Base-by-base conservation (phyloP, 768 basidiomycete species). In the Tulasnella sp. region DNA sequence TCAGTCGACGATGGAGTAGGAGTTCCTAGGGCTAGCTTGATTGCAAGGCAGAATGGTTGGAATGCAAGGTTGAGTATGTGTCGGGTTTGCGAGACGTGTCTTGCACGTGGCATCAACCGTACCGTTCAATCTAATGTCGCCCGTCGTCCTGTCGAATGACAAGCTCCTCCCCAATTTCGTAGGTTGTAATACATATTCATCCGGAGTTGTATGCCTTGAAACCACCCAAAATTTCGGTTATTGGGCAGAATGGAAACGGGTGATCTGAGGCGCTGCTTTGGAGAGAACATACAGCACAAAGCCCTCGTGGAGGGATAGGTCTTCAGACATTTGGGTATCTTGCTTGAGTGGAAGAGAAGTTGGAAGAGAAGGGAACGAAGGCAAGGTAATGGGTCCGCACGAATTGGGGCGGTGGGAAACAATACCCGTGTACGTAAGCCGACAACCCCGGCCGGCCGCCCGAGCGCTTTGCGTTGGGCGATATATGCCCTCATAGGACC, bases 61-160 rank as follows among this genome's bases (percentile, higher is more conserved):
- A 5, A n/a, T 17, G n/a, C 25, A 32, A 29, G 32, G 23, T 49
- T 8, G 27, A 42, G 27, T 8, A 21, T 19, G 55, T 49, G 8
- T 11, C n/a, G 14, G 21, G 11, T 40, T 6, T 6, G 9, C 31
- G 8, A 14, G 17, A 23, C 21, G n/a, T 39, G 15, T 7, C 6
- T 32, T 19, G 7, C n/a, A 14, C 23, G 14, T 11, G 15, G 15
- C 14, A 45, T 34, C 40, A 37, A 29, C 63, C 72, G 48, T 57
- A 74, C 74, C 63, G 56, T 69, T 67, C 57, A 74, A 52, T 21
- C 64, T 58, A 64, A 75, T 68, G 32, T 65, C 41, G 7, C 68
- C 68, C 0, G 68, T 67, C 29, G 63, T 62, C 7, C 74, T 46
- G 58, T 45, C 69, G 65, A 27, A 75, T 65, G 45, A 65, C 63